Evolutionary conservation across 2,329 filamentous ascomycete genomes (phyloP), one percentile per base, ranked within the genome.

Genomic region (Cladorrhinum sp.): DNA sequence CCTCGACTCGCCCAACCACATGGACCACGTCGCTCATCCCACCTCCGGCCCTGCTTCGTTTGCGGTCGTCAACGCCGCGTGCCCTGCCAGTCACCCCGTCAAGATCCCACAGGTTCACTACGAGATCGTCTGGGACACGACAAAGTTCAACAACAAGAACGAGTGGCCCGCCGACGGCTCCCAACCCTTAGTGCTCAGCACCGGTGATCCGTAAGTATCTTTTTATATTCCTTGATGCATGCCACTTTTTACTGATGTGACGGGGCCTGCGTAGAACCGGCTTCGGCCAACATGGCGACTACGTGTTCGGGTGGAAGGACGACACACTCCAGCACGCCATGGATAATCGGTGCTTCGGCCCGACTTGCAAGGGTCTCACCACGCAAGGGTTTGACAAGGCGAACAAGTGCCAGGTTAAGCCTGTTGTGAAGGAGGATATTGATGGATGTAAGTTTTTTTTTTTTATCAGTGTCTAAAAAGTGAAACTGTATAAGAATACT

Each of bases 21-120:
- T 75, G 62, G 71, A 71, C 58, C 77, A 79, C 57, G 72, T 79
- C 32, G 70, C 78, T 0, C 79, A 78, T 57, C 74, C 77, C 58
- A 71, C 62, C 54, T 72, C 51, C 50, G 76, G 74, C 1, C 74
- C 75, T 12, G 76, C 81, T 60, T 71, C 71, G 18, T 75, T 76
- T 59, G 72, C 73, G 7, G 50, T 65, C 18, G 64, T 67, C 2
- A 62, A 73, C 45, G 73, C 74, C 0, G 68, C 72, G 3, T 71
- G 69, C 59, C 69, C 69, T 16, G 18, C 61, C 10, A 65, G 38
- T 7, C 66, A 68, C 32, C 66, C 66, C 1, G 65, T 68, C 36
- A 68, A 68, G 65, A 68, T 68, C 48, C 66, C 66, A 12, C 66
- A 68, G 59, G 60, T 72, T 6, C 77, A 77, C 62, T 78, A 75